A percentile compares a stretch with the other conserved stretches of the same genome.
Conservation (phyloP, 768 basidiomycete species). For the Xerocomellus intermedius region DNA sequence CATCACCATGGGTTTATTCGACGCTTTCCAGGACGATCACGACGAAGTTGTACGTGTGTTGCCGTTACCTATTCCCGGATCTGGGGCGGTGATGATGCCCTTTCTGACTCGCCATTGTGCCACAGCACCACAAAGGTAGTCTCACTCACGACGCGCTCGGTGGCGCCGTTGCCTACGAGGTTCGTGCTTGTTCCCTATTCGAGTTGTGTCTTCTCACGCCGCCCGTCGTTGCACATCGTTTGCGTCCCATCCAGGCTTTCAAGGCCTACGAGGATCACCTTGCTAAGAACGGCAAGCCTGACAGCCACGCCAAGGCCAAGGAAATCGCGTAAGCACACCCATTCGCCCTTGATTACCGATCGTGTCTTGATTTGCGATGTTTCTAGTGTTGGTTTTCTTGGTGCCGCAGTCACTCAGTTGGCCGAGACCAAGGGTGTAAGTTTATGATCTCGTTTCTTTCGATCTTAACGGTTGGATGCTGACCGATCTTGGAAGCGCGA, state of each 20-base stretch:
- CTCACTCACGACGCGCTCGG: slow-evolving; percentile 18
- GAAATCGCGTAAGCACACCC: slow-evolving; percentile 15
- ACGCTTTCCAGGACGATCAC: not conserved
- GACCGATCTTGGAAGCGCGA: not conserved
- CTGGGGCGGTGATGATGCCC: not conserved
- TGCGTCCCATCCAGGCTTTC: slow-evolving; percentile 6
- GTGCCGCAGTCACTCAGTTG: slow-evolving; percentile 4
- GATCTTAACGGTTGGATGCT: not conserved
- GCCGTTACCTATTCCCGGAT: not conserved
- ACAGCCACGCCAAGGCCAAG: slow-evolving; percentile 22
- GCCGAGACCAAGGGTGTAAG: slow-evolving; percentile 23
- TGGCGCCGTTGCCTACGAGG: slow-evolving; percentile 20
- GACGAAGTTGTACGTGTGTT: slow-evolving; percentile 6
- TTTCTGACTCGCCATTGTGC: not conserved
- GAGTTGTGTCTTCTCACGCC: not conserved
- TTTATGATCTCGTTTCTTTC: not conserved
- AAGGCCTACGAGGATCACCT: slow-evolving; percentile 21
- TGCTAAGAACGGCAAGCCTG: slow-evolving; percentile 16
- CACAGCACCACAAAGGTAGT: slow-evolving; percentile 15
- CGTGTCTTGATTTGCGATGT: not conserved
- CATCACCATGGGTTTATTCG: slow-evolving; percentile 10
- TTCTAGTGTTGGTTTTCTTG: slow-evolving; percentile 11
- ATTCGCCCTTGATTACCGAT: not conserved
- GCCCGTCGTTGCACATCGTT: not conserved
- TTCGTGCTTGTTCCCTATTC: not conserved